phyloP scores from a whole-genome alignment of 2,329 filamentous ascomycete genomes.

The Fusarium sp. region DNA sequence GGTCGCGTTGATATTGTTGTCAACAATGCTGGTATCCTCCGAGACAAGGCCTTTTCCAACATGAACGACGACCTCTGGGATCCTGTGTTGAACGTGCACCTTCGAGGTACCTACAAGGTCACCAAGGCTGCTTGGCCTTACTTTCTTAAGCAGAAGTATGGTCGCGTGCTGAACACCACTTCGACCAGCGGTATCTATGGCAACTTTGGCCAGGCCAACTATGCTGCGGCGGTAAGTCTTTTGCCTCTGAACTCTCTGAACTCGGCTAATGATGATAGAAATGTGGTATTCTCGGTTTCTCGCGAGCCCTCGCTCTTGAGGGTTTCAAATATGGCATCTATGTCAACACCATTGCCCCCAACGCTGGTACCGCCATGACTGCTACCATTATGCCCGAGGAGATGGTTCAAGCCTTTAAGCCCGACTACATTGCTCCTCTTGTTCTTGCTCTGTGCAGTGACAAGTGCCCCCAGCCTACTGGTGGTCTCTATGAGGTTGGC shows the following conservation, averaged over 20 bases:
- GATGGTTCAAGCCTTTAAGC: slow-evolving; percentile 98
- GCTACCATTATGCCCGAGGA: slow-evolving; percentile 94
- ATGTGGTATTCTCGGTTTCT: slow-evolving; percentile 94
- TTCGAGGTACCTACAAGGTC: slow-evolving; percentile 94
- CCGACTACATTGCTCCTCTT: slow-evolving; percentile 95
- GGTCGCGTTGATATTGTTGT: slow-evolving; percentile 94
- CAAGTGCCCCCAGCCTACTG: slow-evolving; percentile 85
- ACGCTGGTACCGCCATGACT: slow-evolving; percentile 96
- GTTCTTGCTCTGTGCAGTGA: slow-evolving; percentile 88
- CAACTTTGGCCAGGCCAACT: slow-evolving; percentile 99
- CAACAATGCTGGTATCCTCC: slow-evolving; percentile 98
- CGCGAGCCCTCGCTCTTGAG: slow-evolving; percentile 90
- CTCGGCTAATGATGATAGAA: slow-evolving; percentile 64
- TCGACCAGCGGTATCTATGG: slow-evolving; percentile 98
- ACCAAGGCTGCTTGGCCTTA: slow-evolving; percentile 98
- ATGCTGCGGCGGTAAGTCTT: slow-evolving; percentile 81
- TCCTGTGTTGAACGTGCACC: slow-evolving; percentile 89
- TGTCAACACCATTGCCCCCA: slow-evolving; percentile 97
- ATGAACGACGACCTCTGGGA: slow-evolving; percentile 97
- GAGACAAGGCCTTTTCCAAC: slow-evolving; percentile 97
- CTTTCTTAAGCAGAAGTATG: slow-evolving; percentile 98
- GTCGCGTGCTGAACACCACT: slow-evolving; percentile 95
- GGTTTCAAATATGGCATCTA: slow-evolving; percentile 98
- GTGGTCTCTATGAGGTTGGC: slow-evolving; percentile 92
- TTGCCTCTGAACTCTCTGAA: background rate